Evolutionary conservation across 225 moss, liverwort and hornwort genomes (phyloP).

Genomic region (Rhytidiadelphus loreus): DNA sequence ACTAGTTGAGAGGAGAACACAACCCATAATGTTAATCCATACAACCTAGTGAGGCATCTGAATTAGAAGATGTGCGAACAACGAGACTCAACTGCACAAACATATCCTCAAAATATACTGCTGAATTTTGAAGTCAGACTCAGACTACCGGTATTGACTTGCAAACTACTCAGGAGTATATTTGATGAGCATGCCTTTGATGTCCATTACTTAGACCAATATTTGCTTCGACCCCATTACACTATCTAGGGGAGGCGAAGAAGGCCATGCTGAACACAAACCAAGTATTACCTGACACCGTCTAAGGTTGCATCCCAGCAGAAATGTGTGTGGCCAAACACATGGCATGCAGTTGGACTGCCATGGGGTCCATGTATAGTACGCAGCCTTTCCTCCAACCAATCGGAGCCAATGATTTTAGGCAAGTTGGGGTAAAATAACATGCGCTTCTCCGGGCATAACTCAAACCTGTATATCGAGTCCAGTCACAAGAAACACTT

Average conservation of each 20-base stretch:
- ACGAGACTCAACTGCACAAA: background rate
- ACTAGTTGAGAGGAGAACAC: background rate
- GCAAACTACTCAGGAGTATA: too few relatives aligned
- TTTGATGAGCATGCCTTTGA: background rate
- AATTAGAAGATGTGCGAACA: background rate
- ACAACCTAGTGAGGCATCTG: background rate
- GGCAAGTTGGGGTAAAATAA: constrained; percentile 81
- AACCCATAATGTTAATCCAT: background rate
- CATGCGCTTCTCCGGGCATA: constrained; percentile 95
- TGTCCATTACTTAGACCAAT: background rate
- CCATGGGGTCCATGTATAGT: constrained; percentile 61
- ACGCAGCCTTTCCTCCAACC: constrained; percentile 68
- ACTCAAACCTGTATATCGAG: constrained; percentile 49
- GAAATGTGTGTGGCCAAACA: constrained; percentile 92
- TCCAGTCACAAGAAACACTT: background rate
- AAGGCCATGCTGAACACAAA: background rate
- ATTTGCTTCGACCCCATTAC: background rate
- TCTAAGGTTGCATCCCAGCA: constrained; percentile 78
- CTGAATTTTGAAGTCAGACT: background rate
- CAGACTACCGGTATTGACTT: background rate
- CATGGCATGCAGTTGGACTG: constrained; percentile 60
- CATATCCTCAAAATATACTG: background rate
- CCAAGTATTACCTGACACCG: constrained; percentile 56
- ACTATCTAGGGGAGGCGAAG: background rate
- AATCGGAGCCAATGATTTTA: constrained; percentile 84